phyloP scores from a whole-genome alignment of 2,329 filamentous ascomycete genomes.

The Pyrenochaeta sp. region DNA sequence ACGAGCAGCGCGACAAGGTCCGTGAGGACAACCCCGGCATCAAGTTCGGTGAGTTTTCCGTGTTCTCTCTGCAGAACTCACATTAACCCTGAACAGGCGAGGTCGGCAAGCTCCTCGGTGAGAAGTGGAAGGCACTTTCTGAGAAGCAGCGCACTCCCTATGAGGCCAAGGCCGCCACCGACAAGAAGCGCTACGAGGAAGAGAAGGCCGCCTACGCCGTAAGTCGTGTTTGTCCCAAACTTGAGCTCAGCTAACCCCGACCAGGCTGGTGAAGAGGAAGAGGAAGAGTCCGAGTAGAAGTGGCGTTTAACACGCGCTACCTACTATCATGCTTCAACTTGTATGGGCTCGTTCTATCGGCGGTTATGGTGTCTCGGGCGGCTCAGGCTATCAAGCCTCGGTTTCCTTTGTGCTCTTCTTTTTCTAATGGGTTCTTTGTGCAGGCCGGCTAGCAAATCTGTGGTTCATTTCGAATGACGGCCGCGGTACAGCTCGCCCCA shows the following conservation, averaged over 20 bases:
- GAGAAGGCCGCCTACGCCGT: constrained; percentile 82
- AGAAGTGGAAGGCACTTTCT: constrained; percentile 96
- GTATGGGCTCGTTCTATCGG: constrained; percentile 22
- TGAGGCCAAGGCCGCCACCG: constrained; percentile 92
- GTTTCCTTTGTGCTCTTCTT: constrained; percentile 33
- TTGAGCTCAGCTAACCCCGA: constrained; percentile 18
- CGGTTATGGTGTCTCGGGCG: constrained; percentile 33
- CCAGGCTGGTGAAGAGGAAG: constrained; percentile 46
- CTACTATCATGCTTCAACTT: constrained; percentile 13
- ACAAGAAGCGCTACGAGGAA: constrained; percentile 99
- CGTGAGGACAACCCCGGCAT: constrained; percentile 98
- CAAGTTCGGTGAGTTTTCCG: constrained; percentile 75
- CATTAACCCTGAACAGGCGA: constrained; percentile 67
- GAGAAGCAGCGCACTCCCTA: constrained; percentile 94
- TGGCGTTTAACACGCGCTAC: constrained; percentile 11
- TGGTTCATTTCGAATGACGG: constrained; percentile 29
- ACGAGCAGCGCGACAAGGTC: constrained; percentile 97
- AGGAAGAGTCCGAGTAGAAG: constrained; percentile 51
- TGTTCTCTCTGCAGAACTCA: background rate
- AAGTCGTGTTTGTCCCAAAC: constrained; percentile 17
- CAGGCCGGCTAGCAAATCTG: constrained; percentile 34
- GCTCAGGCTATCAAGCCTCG: constrained; percentile 26
- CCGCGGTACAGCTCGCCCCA: constrained; percentile 35
- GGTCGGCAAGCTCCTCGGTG: constrained; percentile 96
- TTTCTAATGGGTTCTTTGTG: constrained; percentile 35